Conservation (phyloP, 768 basidiomycete species). For the Auricularia auricula-judae region DNA sequence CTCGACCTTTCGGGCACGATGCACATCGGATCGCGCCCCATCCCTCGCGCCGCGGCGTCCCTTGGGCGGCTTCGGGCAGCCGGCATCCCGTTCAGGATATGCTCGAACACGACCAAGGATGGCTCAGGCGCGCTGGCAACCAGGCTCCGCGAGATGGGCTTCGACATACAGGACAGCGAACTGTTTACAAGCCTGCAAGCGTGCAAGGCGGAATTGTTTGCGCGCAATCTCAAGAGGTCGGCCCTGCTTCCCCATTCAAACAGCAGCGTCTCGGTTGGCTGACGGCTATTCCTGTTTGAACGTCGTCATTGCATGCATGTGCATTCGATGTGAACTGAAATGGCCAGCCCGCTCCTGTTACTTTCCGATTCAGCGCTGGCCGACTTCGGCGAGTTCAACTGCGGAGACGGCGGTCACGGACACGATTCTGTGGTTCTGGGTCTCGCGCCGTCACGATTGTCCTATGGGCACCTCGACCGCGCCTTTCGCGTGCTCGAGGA, state of each 20-base stretch:
- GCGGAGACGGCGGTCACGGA: conserved; percentile 8
- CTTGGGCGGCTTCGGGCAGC: conserved; percentile 22
- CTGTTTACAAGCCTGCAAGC: conserved; percentile 59
- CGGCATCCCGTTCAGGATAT: conserved; percentile 36
- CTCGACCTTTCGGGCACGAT: conserved; percentile 63
- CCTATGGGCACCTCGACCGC: conserved; percentile 46
- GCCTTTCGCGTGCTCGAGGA: conserved; percentile 55
- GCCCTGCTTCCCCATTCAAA: not conserved
- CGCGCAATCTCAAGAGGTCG: conserved; percentile 32
- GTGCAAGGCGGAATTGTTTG: conserved; percentile 33
- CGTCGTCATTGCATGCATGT: not conserved
- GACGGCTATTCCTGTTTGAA: too few relatives aligned
- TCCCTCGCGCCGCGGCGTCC: conserved; percentile 35
- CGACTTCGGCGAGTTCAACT: conserved; percentile 24
- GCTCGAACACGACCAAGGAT: conserved; percentile 65
- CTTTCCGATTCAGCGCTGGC: conserved; percentile 38
- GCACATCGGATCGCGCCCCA: conserved; percentile 41
- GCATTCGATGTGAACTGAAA: not conserved
- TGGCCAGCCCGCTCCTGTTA: conserved; percentile 41
- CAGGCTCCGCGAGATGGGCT: conserved; percentile 36
- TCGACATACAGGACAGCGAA: conserved; percentile 33
- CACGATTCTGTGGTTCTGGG: conserved; percentile 59
- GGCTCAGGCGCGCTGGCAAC: conserved; percentile 33
- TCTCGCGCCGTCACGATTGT: conserved; percentile 38
- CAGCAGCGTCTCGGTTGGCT: too few relatives aligned